Evolutionary conservation across 106 monocot genomes (phyloP).

Genomic region (Apostasia ramifera): DNA sequence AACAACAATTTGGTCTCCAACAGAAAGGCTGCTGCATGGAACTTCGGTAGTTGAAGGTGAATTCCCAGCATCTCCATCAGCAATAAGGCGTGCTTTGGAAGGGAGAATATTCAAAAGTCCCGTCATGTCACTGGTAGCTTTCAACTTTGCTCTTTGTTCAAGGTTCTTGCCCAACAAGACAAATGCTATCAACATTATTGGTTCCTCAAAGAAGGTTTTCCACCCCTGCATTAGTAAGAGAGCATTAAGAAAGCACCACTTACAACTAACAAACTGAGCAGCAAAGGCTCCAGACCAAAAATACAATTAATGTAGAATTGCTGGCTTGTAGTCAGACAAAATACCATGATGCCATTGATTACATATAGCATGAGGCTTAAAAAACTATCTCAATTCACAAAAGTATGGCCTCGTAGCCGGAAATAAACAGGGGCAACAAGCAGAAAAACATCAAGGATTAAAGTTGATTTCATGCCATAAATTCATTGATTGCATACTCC

Average conservation of each 20-base stretch:
- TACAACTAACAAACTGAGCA: neutral
- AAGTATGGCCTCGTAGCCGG: too few relatives aligned
- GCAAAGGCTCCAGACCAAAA: neutral
- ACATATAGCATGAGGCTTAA: too few relatives aligned
- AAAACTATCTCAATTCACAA: too few relatives aligned
- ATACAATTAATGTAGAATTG: too few relatives aligned
- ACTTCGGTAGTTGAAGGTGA: slow-evolving; percentile 65
- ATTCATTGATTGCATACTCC: too few relatives aligned
- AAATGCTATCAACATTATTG: slow-evolving; percentile 97
- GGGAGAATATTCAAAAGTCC: slow-evolving; percentile 94
- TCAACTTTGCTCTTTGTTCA: slow-evolving; percentile 97
- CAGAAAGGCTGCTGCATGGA: slow-evolving; percentile 66
- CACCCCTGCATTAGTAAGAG: slow-evolving; percentile 63
- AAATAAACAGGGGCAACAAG: too few relatives aligned
- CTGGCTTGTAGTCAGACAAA: too few relatives aligned
- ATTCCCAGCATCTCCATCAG: slow-evolving; percentile 34
- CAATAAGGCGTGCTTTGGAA: slow-evolving; percentile 77
- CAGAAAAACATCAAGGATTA: too few relatives aligned
- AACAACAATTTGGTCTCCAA: slow-evolving; percentile 85
- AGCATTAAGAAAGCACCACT: slow-evolving; percentile 7
- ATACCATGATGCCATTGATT: too few relatives aligned
- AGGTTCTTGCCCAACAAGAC: slow-evolving; percentile 95
- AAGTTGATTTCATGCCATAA: too few relatives aligned
- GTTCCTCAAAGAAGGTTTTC: slow-evolving; percentile 98
- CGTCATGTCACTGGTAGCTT: slow-evolving; percentile 99